These are phyloP conservation scores for Geum urbanum DNA, from an alignment of 306 rosid species.

Conservation along the genomic window DNA sequence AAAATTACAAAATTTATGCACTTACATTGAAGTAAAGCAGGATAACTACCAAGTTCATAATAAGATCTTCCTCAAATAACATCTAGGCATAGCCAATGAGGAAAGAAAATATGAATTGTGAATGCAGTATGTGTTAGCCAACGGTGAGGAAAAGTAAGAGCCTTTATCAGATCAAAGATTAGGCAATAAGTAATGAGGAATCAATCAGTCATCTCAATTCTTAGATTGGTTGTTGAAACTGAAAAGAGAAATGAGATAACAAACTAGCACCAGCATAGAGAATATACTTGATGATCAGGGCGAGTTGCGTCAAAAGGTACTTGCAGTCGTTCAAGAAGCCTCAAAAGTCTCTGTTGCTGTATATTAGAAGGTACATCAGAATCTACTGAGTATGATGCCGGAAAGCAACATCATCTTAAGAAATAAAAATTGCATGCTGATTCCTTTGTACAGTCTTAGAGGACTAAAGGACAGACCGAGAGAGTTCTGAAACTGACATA, in stretches of 20 bases:
- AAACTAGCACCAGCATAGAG: constrained; percentile 20
- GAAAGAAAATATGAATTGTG: not conserved
- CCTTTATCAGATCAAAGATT: not conserved
- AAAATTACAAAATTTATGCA: not conserved
- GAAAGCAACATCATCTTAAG: no score
- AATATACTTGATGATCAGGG: constrained; percentile 72
- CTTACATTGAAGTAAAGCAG: not conserved
- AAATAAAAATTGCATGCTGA: no score
- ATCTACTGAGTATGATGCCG: not conserved
- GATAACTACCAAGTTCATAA: not conserved
- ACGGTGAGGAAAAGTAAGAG: not conserved
- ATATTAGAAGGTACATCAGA: constrained; percentile 9
- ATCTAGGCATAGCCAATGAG: not conserved
- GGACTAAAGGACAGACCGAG: no score
- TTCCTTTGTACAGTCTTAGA: no score
- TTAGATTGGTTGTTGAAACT: no score
- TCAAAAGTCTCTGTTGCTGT: constrained; percentile 77
- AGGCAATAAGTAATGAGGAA: no score
- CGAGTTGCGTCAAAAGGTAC: constrained; percentile 69
- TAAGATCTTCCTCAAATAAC: not conserved
- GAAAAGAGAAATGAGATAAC: not conserved
- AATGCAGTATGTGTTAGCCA: not conserved
- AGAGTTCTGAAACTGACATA: not conserved
- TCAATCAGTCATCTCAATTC: no score
- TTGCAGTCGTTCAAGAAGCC: constrained; percentile 76